Evolutionary conservation across 192 early-diverging fungal genomes (phyloP).

Genomic region (Piromyces finnis): DNA sequence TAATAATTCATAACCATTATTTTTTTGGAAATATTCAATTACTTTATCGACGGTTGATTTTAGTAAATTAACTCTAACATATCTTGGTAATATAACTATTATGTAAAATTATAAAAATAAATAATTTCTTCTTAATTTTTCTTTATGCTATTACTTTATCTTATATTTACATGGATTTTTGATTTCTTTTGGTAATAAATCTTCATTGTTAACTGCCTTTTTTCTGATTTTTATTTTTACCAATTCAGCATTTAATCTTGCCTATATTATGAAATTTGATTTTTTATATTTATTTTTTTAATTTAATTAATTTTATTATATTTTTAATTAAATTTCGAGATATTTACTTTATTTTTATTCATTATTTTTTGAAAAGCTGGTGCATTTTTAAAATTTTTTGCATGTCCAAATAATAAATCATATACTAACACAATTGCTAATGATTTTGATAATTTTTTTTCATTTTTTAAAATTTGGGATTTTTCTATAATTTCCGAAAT

Average conservation of each 20-base stretch:
- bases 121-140: too few species aligned
- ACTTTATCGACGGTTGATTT: slow-evolving; percentile 49
- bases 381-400: not conserved
- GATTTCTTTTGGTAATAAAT: slow-evolving; percentile 43
- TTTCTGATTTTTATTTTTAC: slow-evolving; percentile 56
- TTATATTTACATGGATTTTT: slow-evolving; percentile 7
- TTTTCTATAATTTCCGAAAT: slow-evolving; percentile 25
- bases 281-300: slow-evolving; percentile 5
- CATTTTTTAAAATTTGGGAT: slow-evolving; percentile 12
- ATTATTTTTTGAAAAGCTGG: not conserved
- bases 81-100: slow-evolving; percentile 51
- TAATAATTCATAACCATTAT: slow-evolving; percentile 14
- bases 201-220: slow-evolving; percentile 40
- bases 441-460: slow-evolving; percentile 7
- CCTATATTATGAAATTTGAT: too few species aligned
- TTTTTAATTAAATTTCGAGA: slow-evolving; percentile 5
- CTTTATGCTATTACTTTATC: too few species aligned
- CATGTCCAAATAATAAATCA: slow-evolving; percentile 1
- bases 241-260: slow-evolving; percentile 52
- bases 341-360: not conserved
- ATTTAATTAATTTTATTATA: slow-evolving; percentile 43
- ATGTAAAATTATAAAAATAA: too few species aligned
- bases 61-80: slow-evolving; percentile 77
- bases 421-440: slow-evolving; percentile 1
- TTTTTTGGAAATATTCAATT: slow-evolving; percentile 30